Conservation (phyloP, 176 grass and related monocot genomes). For the Carex myosuroides region DNA sequence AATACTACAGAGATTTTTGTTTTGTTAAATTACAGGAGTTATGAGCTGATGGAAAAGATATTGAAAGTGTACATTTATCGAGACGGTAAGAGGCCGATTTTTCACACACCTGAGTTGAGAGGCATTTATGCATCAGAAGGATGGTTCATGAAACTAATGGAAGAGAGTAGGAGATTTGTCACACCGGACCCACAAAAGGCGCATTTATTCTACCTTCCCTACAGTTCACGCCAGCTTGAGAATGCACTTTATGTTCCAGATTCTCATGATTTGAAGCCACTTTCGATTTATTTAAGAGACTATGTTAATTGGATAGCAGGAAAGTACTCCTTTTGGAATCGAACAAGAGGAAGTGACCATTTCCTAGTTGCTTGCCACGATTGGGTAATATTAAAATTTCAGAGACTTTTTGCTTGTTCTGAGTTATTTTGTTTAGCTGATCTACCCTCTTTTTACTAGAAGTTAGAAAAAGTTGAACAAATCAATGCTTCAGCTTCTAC, state of each 20-base stretch:
- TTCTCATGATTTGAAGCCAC: slow-evolving; percentile 56
- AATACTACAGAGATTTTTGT: neutral
- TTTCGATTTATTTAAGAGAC: slow-evolving; percentile 46
- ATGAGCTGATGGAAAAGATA: slow-evolving; percentile 83
- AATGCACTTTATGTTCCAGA: slow-evolving; percentile 44
- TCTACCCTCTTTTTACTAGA: neutral
- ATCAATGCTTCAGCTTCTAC: neutral
- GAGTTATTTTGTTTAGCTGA: neutral
- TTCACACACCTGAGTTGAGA: slow-evolving; percentile 59
- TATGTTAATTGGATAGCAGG: slow-evolving; percentile 51
- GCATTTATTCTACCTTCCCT: slow-evolving; percentile 80
- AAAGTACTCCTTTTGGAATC: slow-evolving; percentile 80
- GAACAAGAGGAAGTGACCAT: slow-evolving; percentile 57
- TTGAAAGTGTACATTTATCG: slow-evolving; percentile 75
- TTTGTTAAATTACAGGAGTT: slow-evolving; percentile 45
- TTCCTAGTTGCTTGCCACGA: slow-evolving; percentile 85
- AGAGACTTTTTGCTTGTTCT: neutral
- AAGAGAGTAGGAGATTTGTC: slow-evolving; percentile 48
- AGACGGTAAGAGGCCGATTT: slow-evolving; percentile 61
- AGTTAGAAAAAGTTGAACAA: neutral
- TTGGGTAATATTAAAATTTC: slow-evolving; percentile 37
- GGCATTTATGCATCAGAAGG: slow-evolving; percentile 78
- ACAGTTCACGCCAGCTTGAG: slow-evolving; percentile 63
- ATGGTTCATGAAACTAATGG: slow-evolving; percentile 88
- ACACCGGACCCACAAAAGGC: slow-evolving; percentile 38